Percentiles rank a stretch among this genome's conserved stretches.
Evolutionary conservation across 2,329 filamentous ascomycete genomes (phyloP).

Genomic region (Fusarium sambucinum): DNA sequence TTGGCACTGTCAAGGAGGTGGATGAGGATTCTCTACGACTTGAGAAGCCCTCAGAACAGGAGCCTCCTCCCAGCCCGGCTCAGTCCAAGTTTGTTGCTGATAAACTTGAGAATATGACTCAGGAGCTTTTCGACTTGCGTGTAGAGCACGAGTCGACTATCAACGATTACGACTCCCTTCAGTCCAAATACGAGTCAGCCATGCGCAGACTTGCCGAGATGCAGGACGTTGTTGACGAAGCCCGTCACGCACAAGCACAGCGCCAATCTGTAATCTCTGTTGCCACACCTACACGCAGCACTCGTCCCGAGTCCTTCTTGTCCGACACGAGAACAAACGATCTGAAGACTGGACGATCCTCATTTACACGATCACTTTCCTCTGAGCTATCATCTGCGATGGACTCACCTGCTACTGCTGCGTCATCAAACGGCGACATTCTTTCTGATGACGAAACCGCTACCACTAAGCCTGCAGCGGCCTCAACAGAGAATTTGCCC

Average conservation of each 20-base stretch:
- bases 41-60: slow-evolving; percentile 28
- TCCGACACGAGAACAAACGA: slow-evolving; percentile 79
- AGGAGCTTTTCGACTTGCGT: slow-evolving; percentile 90
- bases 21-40: slow-evolving; percentile 42
- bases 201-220: slow-evolving; percentile 84
- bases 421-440: slow-evolving; percentile 70
- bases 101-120: slow-evolving; percentile 90
- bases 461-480: slow-evolving; percentile 57
- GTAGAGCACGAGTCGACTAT: slow-evolving; percentile 90
- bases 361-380: slow-evolving; percentile 85
- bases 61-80: slow-evolving; percentile 73
- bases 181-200: slow-evolving; percentile 91
- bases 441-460: slow-evolving; percentile 57
- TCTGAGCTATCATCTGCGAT: slow-evolving; percentile 92
- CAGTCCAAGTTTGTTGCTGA: slow-evolving; percentile 90
- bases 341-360: slow-evolving; percentile 76
- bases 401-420: slow-evolving; percentile 76
- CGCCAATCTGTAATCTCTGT: slow-evolving; percentile 69
- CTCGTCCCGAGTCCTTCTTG: slow-evolving; percentile 85
- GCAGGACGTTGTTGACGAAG: slow-evolving; percentile 86
- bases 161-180: slow-evolving; percentile 82
- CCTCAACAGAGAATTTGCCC: slow-evolving; percentile 56
- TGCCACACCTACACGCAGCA: slow-evolving; percentile 62
- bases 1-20: slow-evolving; percentile 53
- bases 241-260: slow-evolving; percentile 70